Percentiles rank a stretch among this genome's conserved stretches.
These are phyloP conservation scores for Allantophomopsis lycopodina DNA, from an alignment of 2,329 filamentous ascomycete species.

Conservation along the genomic window DNA sequence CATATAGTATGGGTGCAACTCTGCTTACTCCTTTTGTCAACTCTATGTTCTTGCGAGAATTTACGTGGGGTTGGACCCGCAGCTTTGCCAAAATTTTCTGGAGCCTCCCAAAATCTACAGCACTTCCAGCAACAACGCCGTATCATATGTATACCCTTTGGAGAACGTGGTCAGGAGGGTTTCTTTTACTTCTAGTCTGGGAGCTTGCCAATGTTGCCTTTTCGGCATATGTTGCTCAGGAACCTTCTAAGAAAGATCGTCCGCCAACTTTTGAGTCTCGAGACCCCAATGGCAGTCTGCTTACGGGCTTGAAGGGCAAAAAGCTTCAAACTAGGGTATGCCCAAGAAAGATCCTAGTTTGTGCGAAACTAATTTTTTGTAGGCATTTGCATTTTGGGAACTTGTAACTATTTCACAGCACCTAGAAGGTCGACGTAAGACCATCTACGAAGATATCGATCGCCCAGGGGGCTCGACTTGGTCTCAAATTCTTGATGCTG, in stretches of 20 bases:
- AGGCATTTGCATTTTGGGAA: constrained; percentile 87
- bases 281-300: constrained; percentile 79
- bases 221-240: constrained; percentile 64
- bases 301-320: constrained; percentile 74
- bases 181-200: constrained; percentile 61
- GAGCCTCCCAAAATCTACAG: constrained; percentile 59
- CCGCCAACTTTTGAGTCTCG: constrained; percentile 76
- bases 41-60: constrained; percentile 42
- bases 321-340: constrained; percentile 61
- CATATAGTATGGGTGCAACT: constrained; percentile 6
- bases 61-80: constrained; percentile 57
- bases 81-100: constrained; percentile 59
- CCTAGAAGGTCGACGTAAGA: constrained; percentile 57
- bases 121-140: constrained; percentile 43
- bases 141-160: constrained; percentile 40
- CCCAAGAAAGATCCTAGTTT: constrained; percentile 1
- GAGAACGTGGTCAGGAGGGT: constrained; percentile 46
- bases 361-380: constrained; percentile 6
- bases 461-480: constrained; percentile 68
- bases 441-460: constrained; percentile 79
- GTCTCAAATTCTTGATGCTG: constrained; percentile 61
- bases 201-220: constrained; percentile 65
- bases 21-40: constrained; percentile 43
- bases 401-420: constrained; percentile 64
- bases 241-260: constrained; percentile 71